Evolutionary conservation across 1,284 basidiomycete species (phyloP), one percentile per base, ranked within the genome.

Genomic region (Cryptococcus hybrid): DNA sequence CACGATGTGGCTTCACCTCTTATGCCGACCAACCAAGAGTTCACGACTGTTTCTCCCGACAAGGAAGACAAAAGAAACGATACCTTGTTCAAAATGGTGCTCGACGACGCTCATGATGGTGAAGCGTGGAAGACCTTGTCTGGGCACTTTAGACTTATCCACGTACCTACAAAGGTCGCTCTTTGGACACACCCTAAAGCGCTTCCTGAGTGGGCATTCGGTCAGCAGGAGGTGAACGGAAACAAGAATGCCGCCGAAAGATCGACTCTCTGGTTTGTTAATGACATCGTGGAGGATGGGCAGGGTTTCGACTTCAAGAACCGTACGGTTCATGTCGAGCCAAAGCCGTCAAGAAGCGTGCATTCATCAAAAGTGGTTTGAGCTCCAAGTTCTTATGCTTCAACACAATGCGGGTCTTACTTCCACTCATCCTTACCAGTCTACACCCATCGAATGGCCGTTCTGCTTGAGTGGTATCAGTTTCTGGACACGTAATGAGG

Each of bases 21-120:
- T 53, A 96, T 94, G 88, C 86, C 95, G 7, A 99, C 96, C 43
- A 98, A 99, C 77, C 92, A 97, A 76, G 96, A 99, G 77, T 94
- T 99, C 76, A 99, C 94, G 3, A 95, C 93, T 0, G 87, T 87
- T 84, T 76, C 86, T 9, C 86, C 84, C 65, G 86, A 88, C 61
- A 79, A 84, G 58, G 70, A 75, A 24, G 81, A 83, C 4, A 83
- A 88, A 43, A 83, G 88, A 73, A 90, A 93, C 66, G 93, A 96
- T 61, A 96, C 92, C 0, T 81, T 90, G 12, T 97, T 96, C 84
- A 81, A 85, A 67, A 70, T 97, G 18, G 75, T 84, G 9, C 81
- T 97, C 43, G 79, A 83, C 47, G 89, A 92, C 51, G 87, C 83
- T 0, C 81, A 85, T 62, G 84, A 88, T 36, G 89, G 88, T 11